phyloP scores from a whole-genome alignment of 2,329 filamentous ascomycete genomes.

The Pochonia chlamydosporia region DNA sequence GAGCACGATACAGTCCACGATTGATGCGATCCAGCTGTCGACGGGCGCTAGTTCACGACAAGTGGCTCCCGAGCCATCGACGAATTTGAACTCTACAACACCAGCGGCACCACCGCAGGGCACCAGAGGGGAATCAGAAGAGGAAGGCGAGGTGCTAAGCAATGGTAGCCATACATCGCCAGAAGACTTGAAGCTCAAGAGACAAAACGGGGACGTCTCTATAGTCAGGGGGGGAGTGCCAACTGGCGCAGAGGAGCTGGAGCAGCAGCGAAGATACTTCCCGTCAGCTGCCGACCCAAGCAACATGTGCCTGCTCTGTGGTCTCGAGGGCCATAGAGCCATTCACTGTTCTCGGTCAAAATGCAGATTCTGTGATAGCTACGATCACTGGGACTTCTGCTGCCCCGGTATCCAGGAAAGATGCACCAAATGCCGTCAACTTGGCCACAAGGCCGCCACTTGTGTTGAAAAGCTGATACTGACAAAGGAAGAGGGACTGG shows the following conservation, averaged over 20 bases:
- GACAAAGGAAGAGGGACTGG: slow-evolving; percentile 45
- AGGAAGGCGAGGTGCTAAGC: slow-evolving; percentile 3
- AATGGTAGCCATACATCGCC: slow-evolving; percentile 1
- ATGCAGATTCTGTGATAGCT: slow-evolving; percentile 43
- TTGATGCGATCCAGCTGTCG: slow-evolving; percentile 12
- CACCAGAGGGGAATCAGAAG: background rate
- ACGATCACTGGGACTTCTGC: slow-evolving; percentile 40
- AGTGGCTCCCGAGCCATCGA: background rate
- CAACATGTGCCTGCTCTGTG: slow-evolving; percentile 47
- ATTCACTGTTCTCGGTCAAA: slow-evolving; percentile 36
- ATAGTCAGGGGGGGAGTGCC: slow-evolving; percentile 18
- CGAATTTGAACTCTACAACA: background rate
- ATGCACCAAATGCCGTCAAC: slow-evolving; percentile 56
- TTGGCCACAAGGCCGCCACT: slow-evolving; percentile 46
- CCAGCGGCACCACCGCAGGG: background rate
- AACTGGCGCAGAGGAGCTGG: slow-evolving; percentile 25
- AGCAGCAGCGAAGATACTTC: slow-evolving; percentile 44
- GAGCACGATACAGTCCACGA: slow-evolving; percentile 16
- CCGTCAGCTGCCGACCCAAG: slow-evolving; percentile 38
- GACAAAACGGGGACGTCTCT: slow-evolving; percentile 4
- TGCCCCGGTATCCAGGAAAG: slow-evolving; percentile 44
- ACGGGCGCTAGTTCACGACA: background rate
- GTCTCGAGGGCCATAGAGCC: slow-evolving; percentile 39
- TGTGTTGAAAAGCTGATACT: slow-evolving; percentile 53
- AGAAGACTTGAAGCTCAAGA: background rate